Percentiles rank a stretch among this genome's conserved stretches.
Conservation (phyloP, 495 filamentous ascomycete species). For the Penicillium cinerascens region DNA sequence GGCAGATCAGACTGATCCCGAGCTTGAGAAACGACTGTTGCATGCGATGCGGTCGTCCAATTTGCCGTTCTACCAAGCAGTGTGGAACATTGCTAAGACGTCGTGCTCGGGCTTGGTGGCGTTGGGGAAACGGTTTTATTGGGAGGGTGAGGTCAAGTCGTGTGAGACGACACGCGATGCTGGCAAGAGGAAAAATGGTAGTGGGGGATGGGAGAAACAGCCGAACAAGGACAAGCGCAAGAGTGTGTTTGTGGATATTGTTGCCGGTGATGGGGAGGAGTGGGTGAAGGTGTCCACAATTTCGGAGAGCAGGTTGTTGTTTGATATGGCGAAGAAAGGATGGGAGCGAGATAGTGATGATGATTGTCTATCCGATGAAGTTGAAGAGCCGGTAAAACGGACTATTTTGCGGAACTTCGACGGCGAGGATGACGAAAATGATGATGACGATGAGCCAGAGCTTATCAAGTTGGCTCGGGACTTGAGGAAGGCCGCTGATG, state of each 20-base stretch:
- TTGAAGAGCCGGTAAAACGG: constrained; percentile 10
- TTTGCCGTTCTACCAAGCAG: constrained; percentile 52
- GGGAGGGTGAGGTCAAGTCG: constrained; percentile 28
- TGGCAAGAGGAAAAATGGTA: constrained; percentile 18
- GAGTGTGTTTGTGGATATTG: constrained; percentile 47
- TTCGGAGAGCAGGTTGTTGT: constrained; percentile 52
- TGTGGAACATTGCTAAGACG: constrained; percentile 51
- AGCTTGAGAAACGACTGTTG: constrained; percentile 23
- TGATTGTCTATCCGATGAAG: constrained; percentile 35
- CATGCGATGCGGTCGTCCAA: constrained; percentile 56
- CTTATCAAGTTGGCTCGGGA: constrained; percentile 56
- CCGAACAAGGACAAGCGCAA: constrained; percentile 38
- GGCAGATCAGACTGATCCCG: constrained; percentile 10
- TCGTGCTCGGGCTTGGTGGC: constrained; percentile 48
- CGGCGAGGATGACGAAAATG: constrained; percentile 22
- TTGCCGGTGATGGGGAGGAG: constrained; percentile 51
- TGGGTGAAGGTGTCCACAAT: constrained; percentile 64
- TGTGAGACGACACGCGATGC: background rate
- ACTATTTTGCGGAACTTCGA: constrained; percentile 35
- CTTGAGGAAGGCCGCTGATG: constrained; percentile 50
- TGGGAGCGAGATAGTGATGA: constrained; percentile 49
- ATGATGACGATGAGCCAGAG: constrained; percentile 49
- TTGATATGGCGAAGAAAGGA: constrained; percentile 62
- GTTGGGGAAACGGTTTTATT: constrained; percentile 54
- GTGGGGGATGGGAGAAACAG: constrained; percentile 23